phyloP scores from a whole-genome alignment of 2,329 filamentous ascomycete genomes.

The Aspergillus pseudoviridinutans region DNA sequence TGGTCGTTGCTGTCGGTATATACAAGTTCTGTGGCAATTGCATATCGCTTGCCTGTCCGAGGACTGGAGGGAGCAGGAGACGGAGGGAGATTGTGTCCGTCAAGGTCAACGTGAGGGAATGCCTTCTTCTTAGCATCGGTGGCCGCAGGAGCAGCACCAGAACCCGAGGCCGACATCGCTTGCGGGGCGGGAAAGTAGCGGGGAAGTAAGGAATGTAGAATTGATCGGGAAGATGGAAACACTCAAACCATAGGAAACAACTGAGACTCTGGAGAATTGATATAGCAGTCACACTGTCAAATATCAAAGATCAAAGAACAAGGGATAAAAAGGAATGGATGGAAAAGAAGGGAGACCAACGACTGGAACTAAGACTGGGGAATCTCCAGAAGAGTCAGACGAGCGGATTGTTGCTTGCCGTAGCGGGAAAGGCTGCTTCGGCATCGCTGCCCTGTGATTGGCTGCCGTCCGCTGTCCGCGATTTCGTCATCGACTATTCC shows the following conservation, averaged over 20 bases:
- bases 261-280: neutral
- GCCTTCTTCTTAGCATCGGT: slow-evolving; percentile 43
- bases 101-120: slow-evolving; percentile 65
- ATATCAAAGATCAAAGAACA: slow-evolving; percentile 1
- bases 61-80: slow-evolving; percentile 93
- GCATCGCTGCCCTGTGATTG: slow-evolving; percentile 14
- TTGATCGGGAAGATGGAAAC: neutral
- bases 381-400: slow-evolving; percentile 1
- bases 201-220: neutral
- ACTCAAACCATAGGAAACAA: neutral
- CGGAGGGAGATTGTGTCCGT: slow-evolving; percentile 80
- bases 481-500: slow-evolving; percentile 1
- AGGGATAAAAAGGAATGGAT: slow-evolving; percentile 1
- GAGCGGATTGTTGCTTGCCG: slow-evolving; percentile 1
- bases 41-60: slow-evolving; percentile 79
- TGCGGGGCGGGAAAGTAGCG: slow-evolving; percentile 26
- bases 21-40: slow-evolving; percentile 91
- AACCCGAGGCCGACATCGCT: slow-evolving; percentile 39
- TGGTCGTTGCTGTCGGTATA: slow-evolving; percentile 96
- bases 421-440: slow-evolving; percentile 3
- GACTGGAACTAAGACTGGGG: neutral
- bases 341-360: neutral
- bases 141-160: slow-evolving; percentile 10
- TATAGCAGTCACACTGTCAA: neutral
- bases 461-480: neutral